Evolutionary conservation across 306 rosid genomes (phyloP), one percentile per base, ranked within the genome.

Genomic region (Datisca glomerata): DNA sequence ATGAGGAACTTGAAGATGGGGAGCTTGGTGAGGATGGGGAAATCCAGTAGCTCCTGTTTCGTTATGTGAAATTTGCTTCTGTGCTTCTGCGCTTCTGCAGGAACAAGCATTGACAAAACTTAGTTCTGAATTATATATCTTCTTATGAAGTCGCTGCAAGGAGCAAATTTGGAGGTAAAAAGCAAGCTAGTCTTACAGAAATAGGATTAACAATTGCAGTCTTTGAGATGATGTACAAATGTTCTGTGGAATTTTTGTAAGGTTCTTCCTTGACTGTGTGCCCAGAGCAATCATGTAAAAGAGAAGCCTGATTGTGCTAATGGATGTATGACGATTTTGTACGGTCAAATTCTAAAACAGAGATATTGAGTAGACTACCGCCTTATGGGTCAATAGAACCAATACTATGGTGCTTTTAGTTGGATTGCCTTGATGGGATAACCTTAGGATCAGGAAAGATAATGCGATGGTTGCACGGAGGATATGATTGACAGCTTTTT

Each of bases 21-120:
- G 98, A 91, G 66, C 76, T 91, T 19, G 96, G 98, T 4, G 96
- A 80, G 55, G 98, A 91, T 55, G 92, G 51, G 18, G 98, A 78
- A 69, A 68, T 67, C 53, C 61, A 75, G 49, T 70, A 59, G 47
- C 42, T 45, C 6, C 10, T 36, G 17, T 56, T 37, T 10, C 27
- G 19, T n/a, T 15, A 12, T 35, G 28, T 24, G 34, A 43, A 32
- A 24, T 38, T 55, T 43, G 8, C 9, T 17, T 12, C 21, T 21
- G 21, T 51, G 56, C 35, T 28, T n/a, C n/a, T n/a, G n/a, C n/a
- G n/a, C n/a, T n/a, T 34, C 12, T 21, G 32, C 24, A 24, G 47
- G 49, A 57, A 46, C 39, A 40, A 23, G 19, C 31, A 14, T 60
- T 35, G 28, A 21, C 42, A 4, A 25, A 25, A 25, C 8, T 25